Conservation (phyloP, 768 basidiomycete genomes). For the Tulasnella sp. region DNA sequence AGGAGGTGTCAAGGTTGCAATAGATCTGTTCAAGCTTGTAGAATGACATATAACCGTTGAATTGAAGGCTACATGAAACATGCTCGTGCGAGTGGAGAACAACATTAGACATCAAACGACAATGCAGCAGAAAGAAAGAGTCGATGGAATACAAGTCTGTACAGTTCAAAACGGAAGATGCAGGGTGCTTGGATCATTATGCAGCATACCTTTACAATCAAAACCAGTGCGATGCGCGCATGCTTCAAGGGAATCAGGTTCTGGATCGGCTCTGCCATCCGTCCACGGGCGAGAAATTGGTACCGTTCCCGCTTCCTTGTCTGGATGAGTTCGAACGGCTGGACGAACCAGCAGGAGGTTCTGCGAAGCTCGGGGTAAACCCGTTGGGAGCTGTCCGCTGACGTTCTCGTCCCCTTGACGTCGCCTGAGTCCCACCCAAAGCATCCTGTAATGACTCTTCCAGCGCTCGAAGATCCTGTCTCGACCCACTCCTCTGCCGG, state of each 20-base stretch:
- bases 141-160: background rate
- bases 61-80: background rate
- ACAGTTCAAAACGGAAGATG: conserved; percentile 9
- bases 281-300: background rate
- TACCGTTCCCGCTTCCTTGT: background rate
- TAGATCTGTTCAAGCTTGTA: background rate
- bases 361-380: background rate
- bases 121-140: background rate
- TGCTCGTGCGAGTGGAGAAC: background rate
- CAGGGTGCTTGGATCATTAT: background rate
- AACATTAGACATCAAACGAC: background rate
- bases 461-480: conserved; percentile 25
- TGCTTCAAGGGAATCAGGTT: background rate
- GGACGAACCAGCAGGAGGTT: background rate
- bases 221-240: background rate
- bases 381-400: conserved; percentile 13
- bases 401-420: conserved; percentile 27
- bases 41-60: background rate
- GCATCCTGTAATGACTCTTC: conserved; percentile 32
- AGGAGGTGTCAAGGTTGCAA: too few relatives aligned
- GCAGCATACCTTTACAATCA: background rate
- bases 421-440: conserved; percentile 11
- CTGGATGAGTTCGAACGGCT: conserved; percentile 2
- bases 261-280: conserved; percentile 16
- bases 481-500: conserved; percentile 5